Evolutionary conservation across 352 stramenopile species (phyloP).

Genomic region (Phytophthora cactorum): DNA sequence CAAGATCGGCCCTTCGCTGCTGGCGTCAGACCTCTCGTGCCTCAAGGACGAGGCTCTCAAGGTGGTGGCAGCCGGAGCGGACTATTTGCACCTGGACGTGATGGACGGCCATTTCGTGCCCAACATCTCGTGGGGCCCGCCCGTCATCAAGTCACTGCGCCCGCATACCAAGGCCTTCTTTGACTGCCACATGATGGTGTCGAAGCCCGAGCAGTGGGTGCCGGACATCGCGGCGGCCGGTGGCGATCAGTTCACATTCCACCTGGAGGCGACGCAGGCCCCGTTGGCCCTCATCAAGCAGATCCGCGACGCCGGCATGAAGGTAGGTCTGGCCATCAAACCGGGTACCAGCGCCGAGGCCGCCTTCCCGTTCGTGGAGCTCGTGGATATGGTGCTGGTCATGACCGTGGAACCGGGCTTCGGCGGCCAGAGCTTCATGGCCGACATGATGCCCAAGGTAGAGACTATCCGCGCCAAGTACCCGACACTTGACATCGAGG

Average conservation of each 20-base stretch:
- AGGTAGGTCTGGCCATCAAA: slow-evolving; percentile 96
- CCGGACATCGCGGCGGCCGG: slow-evolving; percentile 95
- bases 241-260: slow-evolving; percentile 96
- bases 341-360: slow-evolving; percentile 92
- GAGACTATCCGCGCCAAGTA: slow-evolving; percentile 88
- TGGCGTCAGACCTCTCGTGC: slow-evolving; percentile 95
- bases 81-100: slow-evolving; percentile 98
- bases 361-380: slow-evolving; percentile 83
- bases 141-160: slow-evolving; percentile 94
- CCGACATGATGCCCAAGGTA: slow-evolving; percentile 96
- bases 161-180: slow-evolving; percentile 92
- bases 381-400: slow-evolving; percentile 96
- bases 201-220: slow-evolving; percentile 96
- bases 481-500: slow-evolving; percentile 96
- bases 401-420: slow-evolving; percentile 99
- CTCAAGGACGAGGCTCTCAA: slow-evolving; percentile 92
- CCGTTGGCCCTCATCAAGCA: slow-evolving; percentile 82
- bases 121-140: slow-evolving; percentile 96
- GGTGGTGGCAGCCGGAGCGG: slow-evolving; percentile 90
- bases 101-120: slow-evolving; percentile 99
- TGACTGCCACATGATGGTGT: slow-evolving; percentile 99
- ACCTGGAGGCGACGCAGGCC: slow-evolving; percentile 89
- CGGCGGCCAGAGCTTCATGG: slow-evolving; percentile 97
- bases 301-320: slow-evolving; percentile 92
- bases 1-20: slow-evolving; percentile 94